Evolutionary conservation across 192 early-diverging fungal species (phyloP).

Genomic region (Pilobolus umbonatus): DNA sequence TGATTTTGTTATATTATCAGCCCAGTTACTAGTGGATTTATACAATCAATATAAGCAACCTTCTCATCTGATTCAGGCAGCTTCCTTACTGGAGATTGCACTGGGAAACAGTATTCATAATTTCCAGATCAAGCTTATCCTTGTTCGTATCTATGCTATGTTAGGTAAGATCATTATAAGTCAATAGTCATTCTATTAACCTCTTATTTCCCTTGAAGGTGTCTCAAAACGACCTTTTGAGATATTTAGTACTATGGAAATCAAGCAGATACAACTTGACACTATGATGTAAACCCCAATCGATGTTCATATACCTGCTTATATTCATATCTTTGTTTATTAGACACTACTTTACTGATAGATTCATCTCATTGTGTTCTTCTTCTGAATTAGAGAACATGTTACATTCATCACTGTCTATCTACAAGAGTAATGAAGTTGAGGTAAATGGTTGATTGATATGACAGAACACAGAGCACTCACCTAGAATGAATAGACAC

Average conservation of each 20-base stretch:
- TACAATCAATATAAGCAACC: constrained; percentile 43
- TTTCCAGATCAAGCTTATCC: constrained; percentile 82
- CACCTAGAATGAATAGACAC: constrained; percentile 49
- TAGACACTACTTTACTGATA: constrained; percentile 66
- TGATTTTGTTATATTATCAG: constrained; percentile 66
- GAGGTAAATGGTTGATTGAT: constrained; percentile 45
- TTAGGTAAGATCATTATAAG: constrained; percentile 46
- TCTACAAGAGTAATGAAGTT: constrained; percentile 72
- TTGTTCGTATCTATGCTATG: constrained; percentile 75
- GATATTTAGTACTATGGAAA: constrained; percentile 68
- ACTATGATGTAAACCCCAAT: constrained; percentile 63
- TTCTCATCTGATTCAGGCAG: constrained; percentile 39
- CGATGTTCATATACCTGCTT: background rate
- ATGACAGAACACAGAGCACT: background rate
- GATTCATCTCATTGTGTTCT: constrained; percentile 48
- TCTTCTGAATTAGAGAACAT: constrained; percentile 45
- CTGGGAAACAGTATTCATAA: constrained; percentile 71
- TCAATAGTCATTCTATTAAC: background rate
- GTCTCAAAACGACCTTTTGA: constrained; percentile 54
- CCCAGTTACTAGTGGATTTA: constrained; percentile 51
- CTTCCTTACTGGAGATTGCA: constrained; percentile 71
- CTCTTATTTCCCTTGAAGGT: constrained; percentile 37
- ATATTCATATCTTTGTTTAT: background rate
- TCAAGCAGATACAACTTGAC: constrained; percentile 92
- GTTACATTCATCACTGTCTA: constrained; percentile 58